Base-by-base conservation (phyloP, 139 green algal species). In the Tetradesmus obliquus region DNA sequence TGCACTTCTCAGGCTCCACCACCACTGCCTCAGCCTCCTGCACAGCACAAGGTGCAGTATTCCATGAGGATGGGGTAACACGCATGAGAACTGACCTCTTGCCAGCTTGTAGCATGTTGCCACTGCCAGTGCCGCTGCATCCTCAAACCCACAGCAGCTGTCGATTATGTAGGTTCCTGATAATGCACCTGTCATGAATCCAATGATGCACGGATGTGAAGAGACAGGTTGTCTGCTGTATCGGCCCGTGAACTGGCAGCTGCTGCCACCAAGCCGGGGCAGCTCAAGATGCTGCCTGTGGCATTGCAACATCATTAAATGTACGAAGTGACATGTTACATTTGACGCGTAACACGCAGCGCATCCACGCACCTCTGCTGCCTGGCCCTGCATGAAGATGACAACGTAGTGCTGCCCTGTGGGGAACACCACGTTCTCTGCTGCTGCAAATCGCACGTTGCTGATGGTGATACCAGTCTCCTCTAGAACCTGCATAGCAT, bases 361-460 rank as follows among this genome's bases (percentile, higher is more conserved):
- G 51, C 51, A 69, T 2, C 81, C 4, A 53, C 84, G 15, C 62
- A 89, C 84, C 84, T 55, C 32, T 51, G 62, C n/a, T 60, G 51
- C 84, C 2, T 6, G 24, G n/a, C 60, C 84, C 45, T 89, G 84
- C 62, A 89, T 81, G 32, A 89, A 89, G 7, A 89, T 89, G 13
- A 81, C 62, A 15, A 89, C 84, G 45, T 89, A 89, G 55, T 89
- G 84, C 62, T 89, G 32, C 15, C 84, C 84, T 10, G 24, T 53
- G 0, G 84, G 84, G 45, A 89, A 89, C 32, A 89, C 32, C 8
- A 80, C 62, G 71, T 89, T 89, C 62, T 89, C 84, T 60, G 69
- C 84, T 62, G 84, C 62, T 19, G 84, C 84, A 89, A 89, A 89
- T 3, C 15, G 57, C 32, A 81, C 84, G 53, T 60, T 7, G 12